Evolutionary conservation across 495 filamentous ascomycete species (phyloP), one percentile per base, ranked within the genome.

Genomic region (Aspergillus ostianus): DNA sequence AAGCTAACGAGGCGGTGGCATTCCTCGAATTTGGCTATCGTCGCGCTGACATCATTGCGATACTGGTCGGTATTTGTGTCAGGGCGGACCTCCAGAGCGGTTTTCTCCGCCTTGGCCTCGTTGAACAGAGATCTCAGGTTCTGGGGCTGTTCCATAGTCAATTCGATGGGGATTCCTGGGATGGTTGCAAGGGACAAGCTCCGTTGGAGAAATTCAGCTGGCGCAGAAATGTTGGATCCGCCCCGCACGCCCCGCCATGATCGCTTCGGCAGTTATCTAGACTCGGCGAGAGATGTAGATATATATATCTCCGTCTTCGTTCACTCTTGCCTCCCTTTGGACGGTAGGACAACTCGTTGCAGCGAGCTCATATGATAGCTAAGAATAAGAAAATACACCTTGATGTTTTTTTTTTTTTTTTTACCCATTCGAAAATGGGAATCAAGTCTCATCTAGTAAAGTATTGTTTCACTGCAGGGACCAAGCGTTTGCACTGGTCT

Each of bases 11-110:
- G 82, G 63, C 80, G 73, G 41, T 87, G 80, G 71, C 89, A 92
- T 70, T 90, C 80, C 62, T 90, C 80, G 73, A 96, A 90, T 54
- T 84, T 79, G 56, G 80, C 66, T 53, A 96, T 84, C 17, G 89
- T 83, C 36, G 82, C 71, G 56, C 77, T 77, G 56, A 97, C 80
- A 60, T 87, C 84, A 57, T 86, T 79, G 64, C 86, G 83, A 75
- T 90, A 94, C 27, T 72, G 69, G 50, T 85, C 67, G 15, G 81
- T 84, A 68, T 80, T 87, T 27, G 80, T 73, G 47, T 84, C 79
- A 27, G 68, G 66, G 36, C 76, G 74, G 6, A 65, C 64, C 59
- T 86, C 85, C 26, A 85, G 60, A 15, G 68, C 71, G 49, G 73
- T 70, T 44, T 85, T 83, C 51, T 80, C 76, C 41, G 67, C 66